Percentiles rank a stretch among this genome's conserved stretches.
Evolutionary conservation across 1,284 basidiomycete species (phyloP).

Genomic region (Clitocybe nebularis): DNA sequence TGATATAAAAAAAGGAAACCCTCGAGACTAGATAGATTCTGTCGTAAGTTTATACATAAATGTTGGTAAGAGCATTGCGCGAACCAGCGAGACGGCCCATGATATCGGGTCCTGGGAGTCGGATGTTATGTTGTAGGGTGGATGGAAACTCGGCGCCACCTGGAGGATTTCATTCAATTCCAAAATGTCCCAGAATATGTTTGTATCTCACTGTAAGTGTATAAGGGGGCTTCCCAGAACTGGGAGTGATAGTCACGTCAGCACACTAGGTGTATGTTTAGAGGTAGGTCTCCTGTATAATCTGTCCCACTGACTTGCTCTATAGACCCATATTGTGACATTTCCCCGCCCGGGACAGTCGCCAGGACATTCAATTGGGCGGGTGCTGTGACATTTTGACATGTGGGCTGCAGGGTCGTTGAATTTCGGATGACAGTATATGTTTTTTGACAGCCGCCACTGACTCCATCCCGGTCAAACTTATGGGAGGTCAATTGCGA

Average conservation of each 20-base stretch:
- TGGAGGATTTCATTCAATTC: constrained; percentile 21
- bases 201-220: constrained; percentile 36
- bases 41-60: no score
- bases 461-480: constrained; percentile 38
- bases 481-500: constrained; percentile 11
- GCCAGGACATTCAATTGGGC: constrained; percentile 30
- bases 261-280: constrained; percentile 32
- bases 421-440: constrained; percentile 37
- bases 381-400: constrained; percentile 40
- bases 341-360: constrained; percentile 27
- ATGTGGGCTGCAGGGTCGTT: constrained; percentile 28
- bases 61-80: constrained; percentile 1
- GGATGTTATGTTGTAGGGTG: constrained; percentile 46
- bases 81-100: constrained; percentile 44
- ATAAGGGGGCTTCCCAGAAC: constrained; percentile 45
- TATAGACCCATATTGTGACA: constrained; percentile 43
- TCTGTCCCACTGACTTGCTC: constrained; percentile 33
- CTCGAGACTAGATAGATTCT: constrained; percentile 39
- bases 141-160: constrained; percentile 45
- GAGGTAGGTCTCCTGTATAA: neutral
- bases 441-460: constrained; percentile 45
- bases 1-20: constrained; percentile 45
- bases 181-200: neutral
- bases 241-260: constrained; percentile 38
- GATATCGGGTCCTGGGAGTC: constrained; percentile 37